phyloP scores from a whole-genome alignment of 2,329 filamentous ascomycete species.

The Elsinoe ampelina region DNA sequence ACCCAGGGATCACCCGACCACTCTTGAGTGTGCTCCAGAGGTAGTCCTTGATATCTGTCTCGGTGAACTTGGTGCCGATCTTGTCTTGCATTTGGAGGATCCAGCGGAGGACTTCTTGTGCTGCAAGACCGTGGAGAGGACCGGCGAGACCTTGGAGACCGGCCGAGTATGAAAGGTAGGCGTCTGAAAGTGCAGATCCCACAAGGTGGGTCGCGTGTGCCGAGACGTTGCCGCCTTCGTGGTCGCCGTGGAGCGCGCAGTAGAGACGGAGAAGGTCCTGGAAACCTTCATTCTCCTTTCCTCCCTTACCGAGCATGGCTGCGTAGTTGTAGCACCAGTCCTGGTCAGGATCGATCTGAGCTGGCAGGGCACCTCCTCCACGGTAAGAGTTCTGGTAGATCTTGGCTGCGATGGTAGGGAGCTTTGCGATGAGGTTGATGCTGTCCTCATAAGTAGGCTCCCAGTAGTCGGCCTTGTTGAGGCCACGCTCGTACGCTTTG shows the following conservation, averaged over 20 bases:
- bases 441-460: slow-evolving; percentile 94
- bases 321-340: slow-evolving; percentile 99
- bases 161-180: slow-evolving; percentile 91
- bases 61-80: slow-evolving; percentile 68
- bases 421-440: slow-evolving; percentile 88
- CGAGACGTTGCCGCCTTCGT: slow-evolving; percentile 96
- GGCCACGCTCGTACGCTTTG: slow-evolving; percentile 79
- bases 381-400: slow-evolving; percentile 91
- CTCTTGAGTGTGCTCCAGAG: slow-evolving; percentile 90
- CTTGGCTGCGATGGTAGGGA: slow-evolving; percentile 91
- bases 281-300: slow-evolving; percentile 82
- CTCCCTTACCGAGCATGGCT: slow-evolving; percentile 84
- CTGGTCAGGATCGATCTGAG: slow-evolving; percentile 69
- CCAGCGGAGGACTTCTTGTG: slow-evolving; percentile 95
- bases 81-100: slow-evolving; percentile 89
- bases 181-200: slow-evolving; percentile 85
- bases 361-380: slow-evolving; percentile 62
- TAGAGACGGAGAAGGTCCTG: slow-evolving; percentile 91
- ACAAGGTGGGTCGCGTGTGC: slow-evolving; percentile 93
- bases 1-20: slow-evolving; percentile 87
- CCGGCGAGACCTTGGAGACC: slow-evolving; percentile 91
- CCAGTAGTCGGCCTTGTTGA: slow-evolving; percentile 98
- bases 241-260: slow-evolving; percentile 91
- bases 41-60: slow-evolving; percentile 77
- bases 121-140: slow-evolving; percentile 85